Percentiles rank a stretch among this genome's conserved stretches.
Evolutionary conservation across 176 grass and related monocot genomes (phyloP).

Genomic region (Olyra latifolia): DNA sequence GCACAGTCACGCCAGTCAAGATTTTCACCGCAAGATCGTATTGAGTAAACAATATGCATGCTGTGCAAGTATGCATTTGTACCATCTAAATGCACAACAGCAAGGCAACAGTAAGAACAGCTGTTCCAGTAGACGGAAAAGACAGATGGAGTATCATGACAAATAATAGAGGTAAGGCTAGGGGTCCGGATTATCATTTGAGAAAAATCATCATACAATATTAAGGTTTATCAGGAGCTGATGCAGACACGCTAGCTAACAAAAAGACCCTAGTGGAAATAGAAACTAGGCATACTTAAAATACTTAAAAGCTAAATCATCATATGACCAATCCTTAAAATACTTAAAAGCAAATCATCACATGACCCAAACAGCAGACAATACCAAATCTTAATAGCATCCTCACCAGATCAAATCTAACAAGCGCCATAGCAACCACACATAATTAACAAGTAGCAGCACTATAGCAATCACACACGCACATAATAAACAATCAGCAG

Average conservation of each 20-base stretch:
- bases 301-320: conserved; percentile 19
- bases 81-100: not conserved
- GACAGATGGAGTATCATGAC: not conserved
- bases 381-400: conserved; percentile 22
- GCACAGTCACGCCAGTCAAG: not conserved
- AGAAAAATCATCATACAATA: not conserved
- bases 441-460: conserved; percentile 16
- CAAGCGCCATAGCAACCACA: not conserved
- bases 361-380: not conserved
- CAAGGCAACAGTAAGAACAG: not conserved
- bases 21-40: not conserved
- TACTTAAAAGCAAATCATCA: conserved; percentile 17
- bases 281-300: not conserved
- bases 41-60: no score
- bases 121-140: not conserved
- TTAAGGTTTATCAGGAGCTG: not conserved
- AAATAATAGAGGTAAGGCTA: not conserved
- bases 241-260: not conserved
- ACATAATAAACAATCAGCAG: conserved; percentile 9
- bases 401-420: conserved; percentile 11
- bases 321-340: not conserved
- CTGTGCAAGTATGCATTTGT: not conserved
- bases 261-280: conserved; percentile 3
- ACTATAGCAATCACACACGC: no score
- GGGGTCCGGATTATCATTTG: not conserved